phyloP scores from a whole-genome alignment of 2,329 filamentous ascomycete genomes.

The Rhynchosporium agropyri region DNA sequence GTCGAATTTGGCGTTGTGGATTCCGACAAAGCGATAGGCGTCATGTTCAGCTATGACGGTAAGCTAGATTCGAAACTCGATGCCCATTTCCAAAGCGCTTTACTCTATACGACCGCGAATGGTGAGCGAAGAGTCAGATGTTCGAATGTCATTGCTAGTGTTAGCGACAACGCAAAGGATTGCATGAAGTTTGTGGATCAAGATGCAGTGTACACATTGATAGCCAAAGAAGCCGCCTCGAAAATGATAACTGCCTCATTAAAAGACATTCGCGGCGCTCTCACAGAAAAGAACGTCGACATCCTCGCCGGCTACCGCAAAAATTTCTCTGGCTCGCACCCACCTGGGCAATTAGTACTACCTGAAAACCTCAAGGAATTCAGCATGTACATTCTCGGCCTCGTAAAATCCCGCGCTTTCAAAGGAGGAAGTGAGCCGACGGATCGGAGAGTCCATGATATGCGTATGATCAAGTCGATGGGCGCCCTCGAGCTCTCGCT shows the following conservation, averaged over 20 bases:
- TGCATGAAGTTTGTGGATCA: constrained; percentile 93
- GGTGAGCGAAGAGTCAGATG: constrained; percentile 91
- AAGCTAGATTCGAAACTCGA: constrained; percentile 97
- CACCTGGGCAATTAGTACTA: constrained; percentile 89
- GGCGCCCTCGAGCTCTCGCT: constrained; percentile 82
- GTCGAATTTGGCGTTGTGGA: constrained; percentile 92
- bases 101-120: constrained; percentile 89
- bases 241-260: constrained; percentile 74
- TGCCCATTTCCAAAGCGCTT: constrained; percentile 93
- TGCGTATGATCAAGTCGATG: constrained; percentile 88
- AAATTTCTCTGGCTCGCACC: constrained; percentile 82
- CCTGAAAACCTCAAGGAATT: constrained; percentile 96
- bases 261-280: constrained; percentile 79
- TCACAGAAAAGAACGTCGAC: constrained; percentile 92
- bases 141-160: constrained; percentile 89
- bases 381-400: constrained; percentile 89
- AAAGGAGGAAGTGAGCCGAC: constrained; percentile 91
- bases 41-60: constrained; percentile 93
- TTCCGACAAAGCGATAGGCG: constrained; percentile 88
- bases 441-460: constrained; percentile 87
- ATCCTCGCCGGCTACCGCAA: constrained; percentile 91
- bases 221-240: constrained; percentile 93
- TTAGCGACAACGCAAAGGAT: constrained; percentile 82
- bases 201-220: constrained; percentile 83
- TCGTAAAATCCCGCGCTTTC: constrained; percentile 89